Base-by-base conservation (phyloP, 306 rosid genomes). In the Pyrus pyrifolia region DNA sequence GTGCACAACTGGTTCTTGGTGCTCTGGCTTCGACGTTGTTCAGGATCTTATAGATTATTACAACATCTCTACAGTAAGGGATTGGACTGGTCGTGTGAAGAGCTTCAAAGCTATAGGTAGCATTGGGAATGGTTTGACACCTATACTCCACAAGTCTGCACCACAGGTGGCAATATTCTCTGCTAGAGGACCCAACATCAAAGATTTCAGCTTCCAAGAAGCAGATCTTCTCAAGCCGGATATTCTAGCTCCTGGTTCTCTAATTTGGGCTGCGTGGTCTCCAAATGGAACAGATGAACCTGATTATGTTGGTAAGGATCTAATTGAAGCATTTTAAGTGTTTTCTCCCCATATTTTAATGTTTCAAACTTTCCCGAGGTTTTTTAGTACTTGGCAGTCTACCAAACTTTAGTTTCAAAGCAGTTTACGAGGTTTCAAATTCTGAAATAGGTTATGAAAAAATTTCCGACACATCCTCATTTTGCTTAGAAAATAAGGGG, bases 201-300 rank as follows among this genome's bases (percentile, higher is more conserved):
- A 76, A 82, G 99, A 96, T 87, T 96, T 91, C 78, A 87, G 92
- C 86, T 93, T 84, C 93, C 93, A 87, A 80, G 99, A 96, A 84
- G 98, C 97, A 11, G 99, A 96, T 84, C 98, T 96, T 87, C 98
- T 96, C 80, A 96, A 96, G 83, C 99, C 99, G 44, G 99, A 96
- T 81, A 88, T 96, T 79, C 86, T 96, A 69, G 99, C 99, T 76
- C 99, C 99, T 49, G 99, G 99, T 85, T 89, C 97, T 72, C 82
- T 96, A 76, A 96, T 96, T 77, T 96, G 99, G 99, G 97, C 91
- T 82, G 99, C 99, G 72, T 96, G 99, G 99, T 89, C 96, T 81
- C 98, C 93, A 69, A 96, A 96, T 84, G 99, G 99, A 77, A 96
- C 99, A 1, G 99, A 96, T 68, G 99, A 96, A 58, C 87, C 99